phyloP scores from a whole-genome alignment of 176 grass and related monocot species.

The Cymbopogon citratus region DNA sequence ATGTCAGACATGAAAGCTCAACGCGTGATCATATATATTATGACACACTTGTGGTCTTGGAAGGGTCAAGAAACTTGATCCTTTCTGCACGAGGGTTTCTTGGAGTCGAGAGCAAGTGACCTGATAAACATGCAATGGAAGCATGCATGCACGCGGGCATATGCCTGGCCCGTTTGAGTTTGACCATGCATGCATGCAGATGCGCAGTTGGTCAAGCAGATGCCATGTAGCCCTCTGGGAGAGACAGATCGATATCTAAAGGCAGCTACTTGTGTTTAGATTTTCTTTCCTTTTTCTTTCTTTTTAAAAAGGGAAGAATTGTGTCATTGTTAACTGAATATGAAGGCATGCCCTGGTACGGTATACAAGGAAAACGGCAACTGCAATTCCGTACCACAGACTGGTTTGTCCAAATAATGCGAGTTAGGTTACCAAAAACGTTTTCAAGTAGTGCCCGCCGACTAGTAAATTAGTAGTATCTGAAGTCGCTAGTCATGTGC shows the following conservation, averaged over 20 bases:
- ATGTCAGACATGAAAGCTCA: conserved; percentile 18
- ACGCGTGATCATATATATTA: neutral
- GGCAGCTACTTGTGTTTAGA: neutral
- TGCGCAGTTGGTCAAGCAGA: conserved; percentile 10
- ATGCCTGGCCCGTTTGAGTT: too few species aligned
- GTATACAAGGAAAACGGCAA: too few species aligned
- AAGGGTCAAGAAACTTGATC: neutral
- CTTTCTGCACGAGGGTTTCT: neutral
- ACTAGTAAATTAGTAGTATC: too few species aligned
- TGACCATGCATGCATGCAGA: too few species aligned
- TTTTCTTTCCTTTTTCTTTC: neutral
- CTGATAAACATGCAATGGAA: neutral
- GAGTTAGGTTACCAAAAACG: neutral
- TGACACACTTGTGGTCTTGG: neutral
- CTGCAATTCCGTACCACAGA: neutral
- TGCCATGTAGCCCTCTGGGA: conserved; percentile 5
- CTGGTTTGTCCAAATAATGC: neutral
- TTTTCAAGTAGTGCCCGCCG: neutral
- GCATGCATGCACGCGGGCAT: neutral
- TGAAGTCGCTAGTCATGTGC: too few species aligned
- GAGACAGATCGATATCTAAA: neutral
- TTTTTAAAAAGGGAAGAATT: neutral
- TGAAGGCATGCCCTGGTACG: too few species aligned
- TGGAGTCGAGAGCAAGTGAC: conserved; percentile 8
- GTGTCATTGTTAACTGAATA: conserved; percentile 7